Conservation (phyloP, 192 early-diverging fungal species). For the Rhizoclosmatium sp. region DNA sequence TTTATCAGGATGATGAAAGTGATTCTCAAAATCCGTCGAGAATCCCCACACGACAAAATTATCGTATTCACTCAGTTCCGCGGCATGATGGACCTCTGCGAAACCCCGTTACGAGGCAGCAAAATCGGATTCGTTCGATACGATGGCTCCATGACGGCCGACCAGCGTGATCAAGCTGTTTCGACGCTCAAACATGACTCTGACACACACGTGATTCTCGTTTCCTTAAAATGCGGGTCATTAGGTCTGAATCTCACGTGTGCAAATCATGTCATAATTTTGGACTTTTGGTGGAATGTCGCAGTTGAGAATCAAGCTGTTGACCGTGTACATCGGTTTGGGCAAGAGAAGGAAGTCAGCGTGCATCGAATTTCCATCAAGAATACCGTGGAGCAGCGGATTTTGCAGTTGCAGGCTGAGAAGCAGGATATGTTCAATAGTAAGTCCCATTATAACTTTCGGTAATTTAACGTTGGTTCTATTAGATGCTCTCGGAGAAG, state of each 20-base stretch:
- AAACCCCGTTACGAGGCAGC: slow-evolving; percentile 22
- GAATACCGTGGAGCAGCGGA: slow-evolving; percentile 75
- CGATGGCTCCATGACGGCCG: slow-evolving; percentile 43
- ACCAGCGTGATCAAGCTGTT: slow-evolving; percentile 32
- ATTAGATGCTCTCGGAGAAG: slow-evolving; percentile 47
- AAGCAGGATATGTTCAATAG: slow-evolving; percentile 56
- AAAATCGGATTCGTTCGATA: slow-evolving; percentile 44
- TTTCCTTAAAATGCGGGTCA: slow-evolving; percentile 51
- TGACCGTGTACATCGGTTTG: slow-evolving; percentile 57
- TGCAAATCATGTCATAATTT: slow-evolving; percentile 50
- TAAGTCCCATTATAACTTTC: background rate
- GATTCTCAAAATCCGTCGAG: slow-evolving; percentile 49
- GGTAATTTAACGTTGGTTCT: background rate
- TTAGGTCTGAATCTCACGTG: slow-evolving; percentile 54
- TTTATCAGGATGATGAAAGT: slow-evolving; percentile 48
- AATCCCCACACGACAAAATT: slow-evolving; percentile 52
- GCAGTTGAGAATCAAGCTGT: slow-evolving; percentile 71
- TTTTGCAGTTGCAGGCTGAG: slow-evolving; percentile 71
- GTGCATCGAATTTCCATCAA: slow-evolving; percentile 70
- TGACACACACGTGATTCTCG: slow-evolving; percentile 41
- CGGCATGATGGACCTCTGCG: slow-evolving; percentile 41
- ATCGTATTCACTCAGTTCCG: slow-evolving; percentile 46
- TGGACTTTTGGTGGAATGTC: slow-evolving; percentile 72
- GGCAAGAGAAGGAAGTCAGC: slow-evolving; percentile 51
- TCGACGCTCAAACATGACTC: slow-evolving; percentile 27